Evolutionary conservation across 345 rosid genomes (phyloP), one percentile per base, ranked within the genome.

Genomic region (Eucalyptus lansdowneana): DNA sequence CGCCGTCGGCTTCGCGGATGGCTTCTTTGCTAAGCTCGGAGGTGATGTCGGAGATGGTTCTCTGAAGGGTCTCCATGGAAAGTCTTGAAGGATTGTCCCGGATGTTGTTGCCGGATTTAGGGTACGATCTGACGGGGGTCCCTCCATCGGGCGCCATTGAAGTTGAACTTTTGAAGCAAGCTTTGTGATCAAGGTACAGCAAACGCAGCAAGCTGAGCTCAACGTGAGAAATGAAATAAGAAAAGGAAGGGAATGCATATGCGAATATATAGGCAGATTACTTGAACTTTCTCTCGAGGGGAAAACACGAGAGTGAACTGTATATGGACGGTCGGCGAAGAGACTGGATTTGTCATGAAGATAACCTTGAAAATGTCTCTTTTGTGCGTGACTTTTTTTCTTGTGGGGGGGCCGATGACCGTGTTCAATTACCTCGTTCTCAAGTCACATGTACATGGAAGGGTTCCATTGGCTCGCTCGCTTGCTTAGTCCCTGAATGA

Each of bases 41-140:
- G 31, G 96, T 93, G 90, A 95, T 94, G 88, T 96, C 99, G 6
- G 99, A 97, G 51, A 93, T 24, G 15, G 97, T 94, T 72, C 97
- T 93, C 50, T 94, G 96, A 29, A 96, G 94, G 42, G 89, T 91
- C 85, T 93, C 97, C 92, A 89, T 90, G 10, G 94, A 88, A 51
- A 90, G 92, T 86, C 88, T 86, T 6, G 90, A 88, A 2, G 91
- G 90, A 76, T 80, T 91, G 67, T 89, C 88, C 54, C 86, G 44
- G 11, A 62, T 58, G 11, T n/a, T 72, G 34, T 80, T 89, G 80
- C 15, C 86, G 34, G 45, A 47, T 12, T 89, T 88, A 4, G 89
- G 12, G 88, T 86, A 80, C 4, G 93, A 89, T 16, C 87, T 89
- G 29, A 88, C 31, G 4, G 44, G 86, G 13, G 81, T 76, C 45